Base-by-base conservation (phyloP, 345 rosid species). In the Linum usitatissimum region DNA sequence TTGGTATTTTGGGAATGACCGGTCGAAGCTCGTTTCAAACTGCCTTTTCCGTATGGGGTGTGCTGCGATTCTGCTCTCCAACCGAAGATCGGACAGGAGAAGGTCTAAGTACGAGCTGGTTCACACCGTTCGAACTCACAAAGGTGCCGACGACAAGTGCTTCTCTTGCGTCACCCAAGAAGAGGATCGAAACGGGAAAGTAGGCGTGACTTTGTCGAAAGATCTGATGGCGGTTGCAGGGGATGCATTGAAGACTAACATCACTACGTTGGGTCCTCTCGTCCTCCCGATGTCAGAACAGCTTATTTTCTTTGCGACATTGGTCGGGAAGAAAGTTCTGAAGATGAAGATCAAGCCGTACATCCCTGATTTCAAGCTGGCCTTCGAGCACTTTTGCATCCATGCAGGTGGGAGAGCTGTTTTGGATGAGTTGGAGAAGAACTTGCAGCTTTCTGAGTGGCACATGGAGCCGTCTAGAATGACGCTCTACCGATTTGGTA, bases 351-450 rank as follows among this genome's bases (percentile, higher is more conserved):
- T 19, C 28, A 55, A 55, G 59, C 59, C 59, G 3, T 55, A 55
- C 30, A 55, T 55, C 14, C 59, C 59, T 18, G 59, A 55, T 55
- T 55, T 55, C 59, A 55, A 55, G 30, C 59, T 55, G 30, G 59
- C 59, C 1, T 55, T 55, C 7, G 59, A 55, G 30, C 59, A 55
- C 18, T 55, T 55, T 30, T 55, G 59, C 59, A 55, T 55, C 30
- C 59, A 55, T 19, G 59, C 59, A 1, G 59, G 59, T 18, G 59
- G 59, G 30, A 55, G 59, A 55, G 59, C 59, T 4, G 59, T 55
- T 3, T 8, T 55, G 20, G 59, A 55, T 19, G 59, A 20, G 28
- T 8, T 55, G 13, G 59, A 55, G 59, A 55, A 55, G 59, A 55
- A 55, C 59, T 55, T 55, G 59, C 59, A 55, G 9, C 28, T 55